Percentiles rank a stretch among this genome's conserved stretches.
Evolutionary conservation across 2,329 filamentous ascomycete species (phyloP).

Genomic region (Ceratocystis destructans): DNA sequence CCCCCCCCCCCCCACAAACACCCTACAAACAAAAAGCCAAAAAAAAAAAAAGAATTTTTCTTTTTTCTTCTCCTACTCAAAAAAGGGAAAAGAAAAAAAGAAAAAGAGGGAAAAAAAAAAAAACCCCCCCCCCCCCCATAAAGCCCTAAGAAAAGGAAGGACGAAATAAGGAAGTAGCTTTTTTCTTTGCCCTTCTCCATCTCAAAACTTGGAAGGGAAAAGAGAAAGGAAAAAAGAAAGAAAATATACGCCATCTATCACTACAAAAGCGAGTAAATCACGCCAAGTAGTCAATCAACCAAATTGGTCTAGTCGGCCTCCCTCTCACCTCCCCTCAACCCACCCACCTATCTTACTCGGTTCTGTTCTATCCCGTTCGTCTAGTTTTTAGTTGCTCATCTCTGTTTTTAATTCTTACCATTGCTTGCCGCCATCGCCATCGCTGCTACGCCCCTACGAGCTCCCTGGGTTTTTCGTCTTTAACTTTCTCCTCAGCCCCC

Average conservation of each 20-base stretch:
- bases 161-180: neutral
- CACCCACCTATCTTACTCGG: neutral
- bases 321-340: neutral
- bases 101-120: neutral
- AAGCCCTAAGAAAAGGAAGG: neutral
- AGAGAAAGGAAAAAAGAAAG: neutral
- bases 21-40: too few relatives aligned
- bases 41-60: too few relatives aligned
- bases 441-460: neutral
- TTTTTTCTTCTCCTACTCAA: too few relatives aligned
- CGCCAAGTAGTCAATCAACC: too few relatives aligned
- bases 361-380: neutral
- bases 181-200: neutral
- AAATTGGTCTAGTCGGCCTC: too few relatives aligned
- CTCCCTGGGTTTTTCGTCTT: constrained; percentile 1
- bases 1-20: too few relatives aligned
- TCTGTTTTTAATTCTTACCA: neutral
- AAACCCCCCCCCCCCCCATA: neutral
- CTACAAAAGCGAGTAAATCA: neutral
- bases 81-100: neutral
- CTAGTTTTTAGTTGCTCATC: neutral
- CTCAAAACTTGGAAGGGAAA: neutral
- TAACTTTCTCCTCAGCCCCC: constrained; percentile 9
- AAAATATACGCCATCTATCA: neutral
- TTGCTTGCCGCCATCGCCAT: neutral